A percentile compares a stretch with the other conserved stretches of the same genome.
Conservation (phyloP, 495 filamentous ascomycete genomes). For the Penicillium argentinense region DNA sequence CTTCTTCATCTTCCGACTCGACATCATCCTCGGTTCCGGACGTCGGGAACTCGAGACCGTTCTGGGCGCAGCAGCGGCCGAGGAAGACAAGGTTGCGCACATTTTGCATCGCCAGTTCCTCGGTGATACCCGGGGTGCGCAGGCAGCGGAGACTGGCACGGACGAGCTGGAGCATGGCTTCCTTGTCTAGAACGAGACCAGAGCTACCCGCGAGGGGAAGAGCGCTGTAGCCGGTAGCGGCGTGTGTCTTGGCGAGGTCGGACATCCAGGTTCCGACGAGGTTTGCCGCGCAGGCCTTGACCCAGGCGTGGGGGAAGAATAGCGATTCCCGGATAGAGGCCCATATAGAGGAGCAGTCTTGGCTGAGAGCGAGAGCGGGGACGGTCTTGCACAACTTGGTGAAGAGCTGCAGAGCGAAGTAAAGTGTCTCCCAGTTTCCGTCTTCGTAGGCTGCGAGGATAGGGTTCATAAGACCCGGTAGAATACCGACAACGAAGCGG, state of each 20-base stretch:
- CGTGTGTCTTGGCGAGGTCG: slow-evolving; percentile 68
- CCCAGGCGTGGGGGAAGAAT: slow-evolving; percentile 68
- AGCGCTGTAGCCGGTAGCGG: slow-evolving; percentile 45
- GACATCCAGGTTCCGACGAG: slow-evolving; percentile 76
- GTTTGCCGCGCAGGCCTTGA: slow-evolving; percentile 73
- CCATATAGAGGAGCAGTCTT: slow-evolving; percentile 63
- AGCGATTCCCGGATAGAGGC: slow-evolving; percentile 60
- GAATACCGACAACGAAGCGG: slow-evolving; percentile 38
- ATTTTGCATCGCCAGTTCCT: slow-evolving; percentile 68
- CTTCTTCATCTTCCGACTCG: slow-evolving; percentile 42
- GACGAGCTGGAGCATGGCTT: slow-evolving; percentile 66
- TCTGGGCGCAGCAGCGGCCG: slow-evolving; percentile 64
- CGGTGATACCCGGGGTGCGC: slow-evolving; percentile 60
- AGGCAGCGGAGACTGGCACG: slow-evolving; percentile 64
- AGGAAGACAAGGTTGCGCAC: slow-evolving; percentile 79
- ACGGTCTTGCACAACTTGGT: slow-evolving; percentile 66
- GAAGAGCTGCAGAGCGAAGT: slow-evolving; percentile 68
- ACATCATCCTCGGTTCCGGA: slow-evolving; percentile 35
- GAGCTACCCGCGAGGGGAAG: slow-evolving; percentile 67
- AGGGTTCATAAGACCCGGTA: slow-evolving; percentile 52
- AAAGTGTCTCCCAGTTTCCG: slow-evolving; percentile 76
- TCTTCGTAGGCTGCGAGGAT: slow-evolving; percentile 46
- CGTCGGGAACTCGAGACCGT: slow-evolving; percentile 52
- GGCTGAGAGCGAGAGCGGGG: slow-evolving; percentile 59
- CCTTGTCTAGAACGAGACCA: slow-evolving; percentile 64